Base-by-base conservation (phyloP, 768 basidiomycete species). In the Zangia roseola region DNA sequence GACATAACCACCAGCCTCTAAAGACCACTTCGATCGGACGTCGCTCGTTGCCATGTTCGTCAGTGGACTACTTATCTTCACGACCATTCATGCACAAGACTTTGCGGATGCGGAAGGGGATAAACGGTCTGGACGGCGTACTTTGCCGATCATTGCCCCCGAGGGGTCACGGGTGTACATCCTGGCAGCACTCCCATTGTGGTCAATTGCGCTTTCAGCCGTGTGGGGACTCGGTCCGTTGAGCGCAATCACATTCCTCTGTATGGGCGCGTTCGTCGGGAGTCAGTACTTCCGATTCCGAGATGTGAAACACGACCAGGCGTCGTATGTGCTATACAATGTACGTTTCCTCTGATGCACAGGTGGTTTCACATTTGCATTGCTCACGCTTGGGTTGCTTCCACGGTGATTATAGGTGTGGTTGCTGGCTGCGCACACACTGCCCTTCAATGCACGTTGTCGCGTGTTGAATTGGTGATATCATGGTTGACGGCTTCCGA, bases 11-110 rank as follows among this genome's bases (percentile, higher is more conserved):
- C n/a, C 10, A 53, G 52, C 52, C 7, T 51, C 49, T 14, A 40
- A 42, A 41, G 30, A 39, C 21, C 28, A 35, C 6, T 39, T 53
- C 28, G 52, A 63, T 47, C 24, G 33, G 7, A 51, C 51, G 24
- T 55, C 62, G 10, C 19, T 61, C 5, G 23, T 49, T 24, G 50
- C 63, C 3, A 48, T 70, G 31, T 35, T 50, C 28, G 45, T 62
- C 9, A 73, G 69, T 39, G 51, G 60, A 0, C 43, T 60, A 10
- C 63, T 71, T 13, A 60, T 71, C 8, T 43, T 65, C 35, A 69
- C 68, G 8, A 74, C 73, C 3, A 69, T 72, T 10, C 70, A 74
- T 28, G 65, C 67, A 1, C 66, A 70, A 47, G 70, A 71, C 36
- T 71, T 71, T 45, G 52, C 57, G 2, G 70, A 71, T 24, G 58